phyloP scores from a whole-genome alignment of 306 rosid species.

The Echinosophora koreensis region DNA sequence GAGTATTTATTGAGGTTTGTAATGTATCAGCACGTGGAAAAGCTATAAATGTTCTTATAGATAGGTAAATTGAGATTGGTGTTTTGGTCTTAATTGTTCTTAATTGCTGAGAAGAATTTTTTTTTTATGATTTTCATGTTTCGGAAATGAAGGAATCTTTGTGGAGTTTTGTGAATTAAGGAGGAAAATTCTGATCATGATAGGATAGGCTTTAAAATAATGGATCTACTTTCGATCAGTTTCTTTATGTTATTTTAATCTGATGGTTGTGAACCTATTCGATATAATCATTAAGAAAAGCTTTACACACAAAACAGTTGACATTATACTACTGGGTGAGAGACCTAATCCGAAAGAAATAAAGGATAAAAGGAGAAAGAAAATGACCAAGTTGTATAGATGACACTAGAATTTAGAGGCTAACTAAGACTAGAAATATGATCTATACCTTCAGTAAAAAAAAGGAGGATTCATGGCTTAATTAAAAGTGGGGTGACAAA shows the following conservation, averaged over 20 bases:
- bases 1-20: constrained; percentile 3
- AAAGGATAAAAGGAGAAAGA: not conserved
- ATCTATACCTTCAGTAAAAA: too few relatives aligned
- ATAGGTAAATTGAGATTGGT: not conserved
- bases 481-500: too few relatives aligned
- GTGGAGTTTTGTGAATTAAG: not conserved
- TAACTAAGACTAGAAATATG: too few relatives aligned
- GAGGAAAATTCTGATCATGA: not conserved
- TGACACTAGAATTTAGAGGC: too few relatives aligned
- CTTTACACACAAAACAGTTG: not conserved
- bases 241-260: not conserved
- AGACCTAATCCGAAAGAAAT: not conserved
- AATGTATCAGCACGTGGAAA: not conserved
- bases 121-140: not conserved
- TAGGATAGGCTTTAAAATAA: not conserved
- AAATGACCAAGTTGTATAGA: too few relatives aligned
- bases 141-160: not conserved
- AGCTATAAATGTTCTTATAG: constrained; percentile 12
- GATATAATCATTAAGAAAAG: not conserved
- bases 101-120: not conserved
- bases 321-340: not conserved
- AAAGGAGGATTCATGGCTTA: too few relatives aligned
- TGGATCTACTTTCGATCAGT: not conserved
- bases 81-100: not conserved
- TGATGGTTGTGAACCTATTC: not conserved